Conservation (phyloP, 352 stramenopile genomes). For the Phytophthora foliorum region DNA sequence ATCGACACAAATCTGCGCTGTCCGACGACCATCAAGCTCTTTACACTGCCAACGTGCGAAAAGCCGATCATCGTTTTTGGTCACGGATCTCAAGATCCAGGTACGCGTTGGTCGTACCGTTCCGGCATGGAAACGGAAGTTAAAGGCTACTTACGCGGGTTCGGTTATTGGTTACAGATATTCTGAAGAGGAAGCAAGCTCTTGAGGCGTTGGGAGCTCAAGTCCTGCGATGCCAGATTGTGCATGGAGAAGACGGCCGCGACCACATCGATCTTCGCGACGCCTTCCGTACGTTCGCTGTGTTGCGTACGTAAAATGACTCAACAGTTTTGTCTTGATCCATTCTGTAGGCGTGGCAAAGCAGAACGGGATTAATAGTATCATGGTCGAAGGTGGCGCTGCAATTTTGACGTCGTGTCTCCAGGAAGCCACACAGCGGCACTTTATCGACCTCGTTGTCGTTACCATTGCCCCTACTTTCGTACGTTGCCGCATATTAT, state of each 20-base stretch:
- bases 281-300: conserved; percentile 60
- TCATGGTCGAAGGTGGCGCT: conserved; percentile 90
- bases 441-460: conserved; percentile 75
- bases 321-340: background rate
- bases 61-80: conserved; percentile 78
- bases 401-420: conserved; percentile 82
- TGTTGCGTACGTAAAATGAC: too few species aligned
- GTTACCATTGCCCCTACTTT: conserved; percentile 87
- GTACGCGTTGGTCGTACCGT: conserved; percentile 12
- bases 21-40: conserved; percentile 77
- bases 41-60: conserved; percentile 70
- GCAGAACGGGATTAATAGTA: conserved; percentile 54
- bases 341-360: conserved; percentile 44
- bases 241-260: conserved; percentile 17
- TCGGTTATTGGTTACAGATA: conserved; percentile 31
- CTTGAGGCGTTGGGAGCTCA: conserved; percentile 59
- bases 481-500: conserved; percentile 42
- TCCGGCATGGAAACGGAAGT: background rate
- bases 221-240: conserved; percentile 50
- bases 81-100: conserved; percentile 31
- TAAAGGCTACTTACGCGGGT: conserved; percentile 7
- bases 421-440: conserved; percentile 36
- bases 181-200: conserved; percentile 38
- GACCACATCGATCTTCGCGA: conserved; percentile 65
- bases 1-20: conserved; percentile 78